Evolutionary conservation across 2,329 filamentous ascomycete species (phyloP), one percentile per base, ranked within the genome.

Genomic region (Trichoderma endophyticum): DNA sequence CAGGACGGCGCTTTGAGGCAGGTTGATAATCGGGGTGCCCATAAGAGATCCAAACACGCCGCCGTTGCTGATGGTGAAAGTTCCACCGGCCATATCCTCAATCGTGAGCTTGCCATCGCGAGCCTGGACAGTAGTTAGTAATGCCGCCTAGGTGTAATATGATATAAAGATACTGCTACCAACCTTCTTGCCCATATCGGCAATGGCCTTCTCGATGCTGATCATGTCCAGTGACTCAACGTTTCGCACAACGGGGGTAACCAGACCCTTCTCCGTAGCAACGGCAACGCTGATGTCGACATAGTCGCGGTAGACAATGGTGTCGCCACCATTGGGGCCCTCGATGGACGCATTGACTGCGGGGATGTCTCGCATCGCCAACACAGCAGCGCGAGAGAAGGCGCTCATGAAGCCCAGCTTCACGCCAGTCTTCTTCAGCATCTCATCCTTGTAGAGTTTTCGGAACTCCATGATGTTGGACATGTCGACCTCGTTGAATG

Each of bases 341-440:
- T 99, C 96, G 76, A 99, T 99, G 48, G 95, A 97, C 26, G 95
- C 96, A 79, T 99, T 99, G 78, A 98, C 93, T 2, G 91, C 92
- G 14, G 95, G 96, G n/a, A 98, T 86, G 75, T 98, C 95, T 79
- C 92, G 93, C 93, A 98, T 97, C 72, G 96, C 96, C 73, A 98
- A 86, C 59, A 97, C 90, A 77, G 90, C 93, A 62, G 96, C 96
- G 75, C 92, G 93, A 4, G 95, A 93, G 84, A 99, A 99, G 71
- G 95, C 95, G 81, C 94, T 96, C 95, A 99, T 98, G 86, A 98
- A 99, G n/a, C 96, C 96, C 69, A 99, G 91, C 87, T 98, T 99
- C 72, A 98, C 92, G 59, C 95, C 95, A 11, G 93, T 96, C 87
- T 95, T 97, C 88, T 98, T 97, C 72, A 98, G 86, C 26, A 98